Evolutionary conservation across 495 filamentous ascomycete genomes (phyloP).

Genomic region (Hypoxylon fragiforme): DNA sequence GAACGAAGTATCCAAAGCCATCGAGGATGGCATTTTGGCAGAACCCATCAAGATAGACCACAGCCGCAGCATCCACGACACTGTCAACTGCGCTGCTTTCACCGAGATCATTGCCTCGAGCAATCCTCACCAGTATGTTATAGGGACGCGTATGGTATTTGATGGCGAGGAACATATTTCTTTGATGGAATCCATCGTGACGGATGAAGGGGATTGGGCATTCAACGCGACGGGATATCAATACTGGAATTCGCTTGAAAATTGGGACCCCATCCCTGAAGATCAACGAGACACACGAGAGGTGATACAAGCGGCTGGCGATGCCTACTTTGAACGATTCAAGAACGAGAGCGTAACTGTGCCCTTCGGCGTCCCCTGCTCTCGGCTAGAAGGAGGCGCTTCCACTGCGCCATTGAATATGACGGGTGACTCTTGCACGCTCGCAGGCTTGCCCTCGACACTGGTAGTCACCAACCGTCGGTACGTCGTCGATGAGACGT

Average conservation of each 20-base stretch:
- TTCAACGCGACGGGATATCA: constrained; percentile 45
- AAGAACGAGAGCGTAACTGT: constrained; percentile 38
- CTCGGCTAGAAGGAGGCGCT: constrained; percentile 43
- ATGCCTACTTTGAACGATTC: constrained; percentile 46
- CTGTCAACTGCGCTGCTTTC: constrained; percentile 44
- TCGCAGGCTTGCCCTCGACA: constrained; percentile 40
- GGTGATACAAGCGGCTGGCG: constrained; percentile 39
- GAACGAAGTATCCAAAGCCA: constrained; percentile 40
- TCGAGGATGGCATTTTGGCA: constrained; percentile 39
- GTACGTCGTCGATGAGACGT: constrained; percentile 44
- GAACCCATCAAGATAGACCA: constrained; percentile 43
- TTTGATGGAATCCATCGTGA: constrained; percentile 43
- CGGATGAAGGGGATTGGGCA: constrained; percentile 44
- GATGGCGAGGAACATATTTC: constrained; percentile 35
- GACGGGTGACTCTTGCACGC: constrained; percentile 36
- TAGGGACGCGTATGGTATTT: constrained; percentile 45
- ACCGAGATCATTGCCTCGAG: constrained; percentile 44
- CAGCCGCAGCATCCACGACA: constrained; percentile 46
- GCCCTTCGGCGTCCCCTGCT: constrained; percentile 42
- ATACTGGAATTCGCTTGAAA: constrained; percentile 39
- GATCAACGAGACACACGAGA: constrained; percentile 34
- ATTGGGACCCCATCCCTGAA: constrained; percentile 41
- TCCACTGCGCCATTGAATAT: constrained; percentile 39
- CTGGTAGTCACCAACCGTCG: constrained; percentile 42
- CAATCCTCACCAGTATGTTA: constrained; percentile 42